Base-by-base conservation (phyloP, 2,329 filamentous ascomycete genomes). In the Chrysoporthe puriensis region DNA sequence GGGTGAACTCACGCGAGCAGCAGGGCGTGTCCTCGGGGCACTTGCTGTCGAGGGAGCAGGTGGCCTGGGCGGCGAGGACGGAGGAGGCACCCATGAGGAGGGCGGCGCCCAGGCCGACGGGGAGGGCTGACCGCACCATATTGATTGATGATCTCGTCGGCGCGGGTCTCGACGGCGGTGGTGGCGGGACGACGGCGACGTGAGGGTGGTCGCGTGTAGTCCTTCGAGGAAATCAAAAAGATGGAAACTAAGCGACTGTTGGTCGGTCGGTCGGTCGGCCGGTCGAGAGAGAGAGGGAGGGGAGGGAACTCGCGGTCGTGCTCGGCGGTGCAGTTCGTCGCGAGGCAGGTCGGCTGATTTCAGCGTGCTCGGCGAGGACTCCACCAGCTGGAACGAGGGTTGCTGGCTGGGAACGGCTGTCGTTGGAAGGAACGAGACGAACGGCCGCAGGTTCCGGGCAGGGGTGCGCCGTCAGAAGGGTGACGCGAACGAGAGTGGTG, bases 21-120 rank as follows among this genome's bases (percentile, higher is more conserved):
- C 92, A 94, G 42, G 91, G 92, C n/a, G 86, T 80, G 57, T 87
- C 84, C 74, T 90, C 77, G 9, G 93, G 92, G 77, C 94, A 97
- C 71, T 89, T 87, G 69, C 82, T 80, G 56, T 76, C 76, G 21
- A 85, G 75, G 13, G 80, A 79, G 76, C 88, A 90, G 60, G 73
- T 73, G 5, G 79, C 72, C 32, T 73, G 70, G 21, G 72, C 72
- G 52, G 79, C 80, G 48, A 81, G 70, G 36, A 80, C 79, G 44
- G 74, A 71, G 3, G 79, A 76, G 7, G 78, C 79, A 66, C 79
- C 77, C 50, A 59, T 34, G 62, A 83, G 72, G 26, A 82, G 74
- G 73, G 77, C 80, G 63, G 77, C 73, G 69, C 78, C 80, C 73
- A 81, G n/a, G 34, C 74, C 57, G 43, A 65, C 36, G 52, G 42